phyloP scores from a whole-genome alignment of 169 alveolate genomes.

The Sarcocystis neurona region DNA sequence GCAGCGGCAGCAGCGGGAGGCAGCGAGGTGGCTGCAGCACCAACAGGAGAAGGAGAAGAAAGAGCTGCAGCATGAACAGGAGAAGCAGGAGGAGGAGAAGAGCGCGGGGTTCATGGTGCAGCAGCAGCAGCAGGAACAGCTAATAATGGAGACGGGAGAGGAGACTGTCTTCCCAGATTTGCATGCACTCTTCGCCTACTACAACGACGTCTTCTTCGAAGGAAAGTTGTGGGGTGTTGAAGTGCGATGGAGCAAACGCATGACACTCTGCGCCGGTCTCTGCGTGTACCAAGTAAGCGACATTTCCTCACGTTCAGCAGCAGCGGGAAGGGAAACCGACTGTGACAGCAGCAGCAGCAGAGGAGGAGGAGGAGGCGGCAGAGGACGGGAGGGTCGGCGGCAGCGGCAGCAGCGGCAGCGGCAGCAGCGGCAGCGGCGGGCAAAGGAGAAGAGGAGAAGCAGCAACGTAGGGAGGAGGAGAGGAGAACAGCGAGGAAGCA shows the following conservation, averaged over 20 bases:
- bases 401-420: too few species aligned
- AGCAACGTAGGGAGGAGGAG: too few species aligned
- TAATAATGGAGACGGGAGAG: too few species aligned
- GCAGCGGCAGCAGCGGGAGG: background rate
- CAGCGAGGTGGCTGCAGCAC: background rate
- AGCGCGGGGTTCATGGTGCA: background rate
- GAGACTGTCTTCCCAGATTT: conserved; percentile 72
- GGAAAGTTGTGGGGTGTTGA: conserved; percentile 73
- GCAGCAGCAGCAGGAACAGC: too few species aligned
- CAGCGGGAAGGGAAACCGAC: too few species aligned
- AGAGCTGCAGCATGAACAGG: background rate
- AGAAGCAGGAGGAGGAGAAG: background rate
- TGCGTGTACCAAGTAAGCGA: conserved; percentile 75
- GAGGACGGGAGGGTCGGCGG: too few species aligned
- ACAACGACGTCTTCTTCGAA: conserved; percentile 75
- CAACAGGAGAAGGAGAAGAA: background rate
- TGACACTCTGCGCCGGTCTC: conserved; percentile 90
- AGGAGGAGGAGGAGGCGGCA: too few species aligned
- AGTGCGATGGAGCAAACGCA: conserved; percentile 83
- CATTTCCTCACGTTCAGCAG: too few species aligned
- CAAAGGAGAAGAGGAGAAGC: too few species aligned
- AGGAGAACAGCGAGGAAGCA: too few species aligned
- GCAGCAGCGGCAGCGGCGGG: too few species aligned
- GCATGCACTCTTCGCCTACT: conserved; percentile 73
- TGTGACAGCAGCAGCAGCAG: too few species aligned